These are phyloP conservation scores for Fusarium nelsonii DNA, from an alignment of 2,329 filamentous ascomycete species.

Conservation along the genomic window DNA sequence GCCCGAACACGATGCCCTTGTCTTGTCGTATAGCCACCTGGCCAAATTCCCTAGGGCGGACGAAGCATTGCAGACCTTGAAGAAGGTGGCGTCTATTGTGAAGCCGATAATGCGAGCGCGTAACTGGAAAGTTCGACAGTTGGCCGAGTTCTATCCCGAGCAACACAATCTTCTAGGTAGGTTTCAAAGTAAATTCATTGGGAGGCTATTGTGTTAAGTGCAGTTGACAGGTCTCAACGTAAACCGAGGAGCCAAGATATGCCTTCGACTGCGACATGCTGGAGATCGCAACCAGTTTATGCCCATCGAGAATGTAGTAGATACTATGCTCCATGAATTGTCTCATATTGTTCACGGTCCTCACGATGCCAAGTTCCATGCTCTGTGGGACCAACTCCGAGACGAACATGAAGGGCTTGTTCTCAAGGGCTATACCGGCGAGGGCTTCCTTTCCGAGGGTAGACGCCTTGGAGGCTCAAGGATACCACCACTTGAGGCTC, in stretches of 20 bases:
- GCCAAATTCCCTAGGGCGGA: constrained; percentile 59
- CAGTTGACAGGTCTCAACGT: constrained; percentile 75
- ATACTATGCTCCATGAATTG: constrained; percentile 95
- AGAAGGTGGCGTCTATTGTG: constrained; percentile 86
- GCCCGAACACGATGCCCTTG: constrained; percentile 56
- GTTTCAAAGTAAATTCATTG: constrained; percentile 53
- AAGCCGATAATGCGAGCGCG: constrained; percentile 95
- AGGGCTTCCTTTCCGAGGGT: constrained; percentile 85
- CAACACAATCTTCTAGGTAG: constrained; percentile 80
- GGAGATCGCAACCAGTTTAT: constrained; percentile 82
- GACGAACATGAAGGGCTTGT: constrained; percentile 84
- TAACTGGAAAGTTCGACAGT: constrained; percentile 80
- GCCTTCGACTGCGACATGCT: constrained; percentile 82
- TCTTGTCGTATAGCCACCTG: constrained; percentile 64
- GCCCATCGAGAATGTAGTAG: constrained; percentile 81
- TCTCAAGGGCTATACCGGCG: constrained; percentile 88
- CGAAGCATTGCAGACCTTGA: constrained; percentile 72
- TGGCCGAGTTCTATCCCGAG: constrained; percentile 87
- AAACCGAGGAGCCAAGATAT: constrained; percentile 81
- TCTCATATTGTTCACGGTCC: constrained; percentile 88
- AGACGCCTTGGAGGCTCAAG: constrained; percentile 74
- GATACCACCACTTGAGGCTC: constrained; percentile 80
- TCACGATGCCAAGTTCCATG: constrained; percentile 85
- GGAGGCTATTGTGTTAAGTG: background rate
- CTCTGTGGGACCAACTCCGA: constrained; percentile 88